Evolutionary conservation across 768 basidiomycete genomes (phyloP), one percentile per base, ranked within the genome.

Genomic region (Trametes cubensis): DNA sequence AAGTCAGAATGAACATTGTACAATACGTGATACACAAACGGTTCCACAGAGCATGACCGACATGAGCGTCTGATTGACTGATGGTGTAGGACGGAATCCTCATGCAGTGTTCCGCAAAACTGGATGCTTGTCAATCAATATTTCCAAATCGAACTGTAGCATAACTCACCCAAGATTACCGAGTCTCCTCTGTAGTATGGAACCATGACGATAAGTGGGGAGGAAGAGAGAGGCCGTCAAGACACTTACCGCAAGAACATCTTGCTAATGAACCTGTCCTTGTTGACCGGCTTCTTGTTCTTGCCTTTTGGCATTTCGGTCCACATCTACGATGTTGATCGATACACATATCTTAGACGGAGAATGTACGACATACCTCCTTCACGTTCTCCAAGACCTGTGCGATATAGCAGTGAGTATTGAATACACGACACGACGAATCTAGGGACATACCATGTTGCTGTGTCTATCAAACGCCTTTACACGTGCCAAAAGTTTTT

Each of bases 401-500:
- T 0, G 48, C 11, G 30, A 56, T 67, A 15, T 20, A 30, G 58
- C 49, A 65, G 60, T 65, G 58, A 34, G 10, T 11, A 11, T 10
- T 10, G 2, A 34, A 7, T 34, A 11, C 6, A 11, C 6, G 34
- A 2, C 34, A 34, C 28, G 28, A 28, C 7, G 10, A 34, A 11
- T 10, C 34, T 2, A 34, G 11, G 6, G 10, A 6, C 87, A 50
- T 67, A 93, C 96, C 95, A 99, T 98, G 73, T 99, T 99, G 69
- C 93, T 92, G 77, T 99, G 97, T 73, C 97, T 83, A 76, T 99
- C 97, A 73, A 99, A 99, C 0, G 97, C 97, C 77, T 99, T 99
- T 58, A 98, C 95, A 52, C 95, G 86, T 38, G 93, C 92, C 49
- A 95, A 83, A 39, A 99, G 79, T 76, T 99, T 99, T 81, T 96